Evolutionary conservation across 2,329 filamentous ascomycete genomes (phyloP), one percentile per base, ranked within the genome.

Genomic region (Hymenoscyphus linearis): DNA sequence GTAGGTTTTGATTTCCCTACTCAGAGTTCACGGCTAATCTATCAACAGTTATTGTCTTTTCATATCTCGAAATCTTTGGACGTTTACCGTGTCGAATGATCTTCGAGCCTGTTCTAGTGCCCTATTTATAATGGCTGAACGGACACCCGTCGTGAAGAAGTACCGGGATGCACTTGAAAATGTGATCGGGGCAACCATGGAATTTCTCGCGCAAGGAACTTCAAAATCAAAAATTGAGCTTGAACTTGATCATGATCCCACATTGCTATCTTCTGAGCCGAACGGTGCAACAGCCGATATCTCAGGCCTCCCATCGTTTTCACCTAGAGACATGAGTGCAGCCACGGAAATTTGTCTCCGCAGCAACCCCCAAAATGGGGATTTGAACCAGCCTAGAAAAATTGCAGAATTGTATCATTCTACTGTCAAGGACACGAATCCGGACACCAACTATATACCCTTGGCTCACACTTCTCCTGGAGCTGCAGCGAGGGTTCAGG

Each of bases 41-140:
- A 6, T 6, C 4, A 31, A 16, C 31, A 68, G 66, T 54, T 70
- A 69, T 55, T 68, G 66, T 52, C 64, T 69, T 18, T 70, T 70
- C 55, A 63, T 68, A 27, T 57, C 65, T 2, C 68, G 67, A n/a
- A 44, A 62, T 27, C 65, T 69, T 27, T 70, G 68, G 68, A 69
- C 64, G 2, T 65, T 69, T 52, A 66, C 61, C 5, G 68, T 69
- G 4, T 69, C 68, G 12, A 70, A 69, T 44, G 67, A 70, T 34
- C 62, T 70, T 2, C 62, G 68, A 22, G 77, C 77, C 13, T 78
- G 76, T 64, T 78, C 76, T 4, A 77, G 75, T 1, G 76, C 77
- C 0, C 70, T 79, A 1, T 78, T 78, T 55, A 76, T 78, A n/a
- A 78, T 78, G 75, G 75, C 75, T 4, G 77, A 79, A 62, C 74